Evolutionary conservation across 2,329 filamentous ascomycete species (phyloP), one percentile per base, ranked within the genome.

Genomic region (Talaromyces sp.): DNA sequence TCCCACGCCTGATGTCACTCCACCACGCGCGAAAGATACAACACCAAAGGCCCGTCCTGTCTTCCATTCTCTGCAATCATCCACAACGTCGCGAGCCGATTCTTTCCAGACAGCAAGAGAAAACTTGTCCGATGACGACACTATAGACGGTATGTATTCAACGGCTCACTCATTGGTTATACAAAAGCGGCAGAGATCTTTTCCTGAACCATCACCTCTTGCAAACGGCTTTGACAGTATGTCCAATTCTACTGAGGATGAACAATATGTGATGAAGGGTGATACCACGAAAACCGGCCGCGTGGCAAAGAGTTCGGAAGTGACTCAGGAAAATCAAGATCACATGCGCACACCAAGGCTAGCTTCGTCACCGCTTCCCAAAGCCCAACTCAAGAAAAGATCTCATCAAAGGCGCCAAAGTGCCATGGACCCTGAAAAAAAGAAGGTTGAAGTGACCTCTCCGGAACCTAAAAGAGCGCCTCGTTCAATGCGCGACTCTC

Each of bases 1-100:
- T 16, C 89, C 88, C 35, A 92, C 89, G 2, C 90, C 89, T 37
- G 89, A 92, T 75, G 84, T 89, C 52, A 92, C 89, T 16, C 90
- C 89, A 59, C 89, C 89, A 39, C 83, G 86, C 64, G 74, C 76
- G 63, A 67, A 70, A 35, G 66, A 69, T 25, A 69, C 73, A n/a
- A 67, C 67, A 5, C 66, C 69, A 62, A 73, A 70, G 61, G 68
- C 83, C 18, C 72, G 74, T 18, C 69, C 80, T 50, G 76, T 75
- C 65, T 82, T 86, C 66, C 81, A 83, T 23, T 84, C 83, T 35
- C 84, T 83, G 65, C 75, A 81, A 9, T 87, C 81, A 2, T 75
- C 62, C 12, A 63, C 82, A 6, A 81, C 80, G 1, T 87, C 85
- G n/a, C 83, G 83, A 42, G 82, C 86, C 23, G 87, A 88, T 60